Evolutionary conservation across 306 rosid genomes (phyloP).

Genomic region (Corylus americana): DNA sequence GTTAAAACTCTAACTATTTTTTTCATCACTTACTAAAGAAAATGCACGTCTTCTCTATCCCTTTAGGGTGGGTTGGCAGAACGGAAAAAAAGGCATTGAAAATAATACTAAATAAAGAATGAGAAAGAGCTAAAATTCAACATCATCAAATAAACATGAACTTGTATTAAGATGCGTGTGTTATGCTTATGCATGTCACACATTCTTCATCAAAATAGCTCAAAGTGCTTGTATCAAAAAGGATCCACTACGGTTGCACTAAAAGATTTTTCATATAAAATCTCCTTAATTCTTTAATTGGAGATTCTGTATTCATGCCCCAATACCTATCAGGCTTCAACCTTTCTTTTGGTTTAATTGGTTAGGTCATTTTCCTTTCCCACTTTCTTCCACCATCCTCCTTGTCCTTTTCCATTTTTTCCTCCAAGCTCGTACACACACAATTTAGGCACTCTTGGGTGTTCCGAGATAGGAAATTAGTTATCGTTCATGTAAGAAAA

Average conservation of each 20-base stretch:
- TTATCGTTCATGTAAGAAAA: not conserved
- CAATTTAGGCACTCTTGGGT: not conserved
- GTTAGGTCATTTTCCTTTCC: not conserved
- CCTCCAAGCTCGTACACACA: not conserved
- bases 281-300: slow-evolving; percentile 35
- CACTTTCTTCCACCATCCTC: slow-evolving; percentile 12
- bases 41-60: no score
- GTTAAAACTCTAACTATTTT: no score
- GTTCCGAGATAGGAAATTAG: not conserved
- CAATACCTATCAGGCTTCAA: slow-evolving; percentile 26
- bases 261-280: slow-evolving; percentile 12
- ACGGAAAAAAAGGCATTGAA: no score
- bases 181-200: slow-evolving; percentile 35
- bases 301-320: slow-evolving; percentile 37
- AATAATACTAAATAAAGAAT: no score
- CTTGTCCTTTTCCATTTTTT: not conserved
- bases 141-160: not conserved
- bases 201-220: slow-evolving; percentile 32
- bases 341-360: not conserved
- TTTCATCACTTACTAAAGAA: no score
- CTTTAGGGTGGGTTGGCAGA: no score
- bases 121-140: no score
- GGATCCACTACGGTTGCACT: slow-evolving; percentile 37
- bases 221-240: not conserved
- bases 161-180: slow-evolving; percentile 21